phyloP scores from a whole-genome alignment of 495 filamentous ascomycete species.

The Aspergillus cristatus region DNA sequence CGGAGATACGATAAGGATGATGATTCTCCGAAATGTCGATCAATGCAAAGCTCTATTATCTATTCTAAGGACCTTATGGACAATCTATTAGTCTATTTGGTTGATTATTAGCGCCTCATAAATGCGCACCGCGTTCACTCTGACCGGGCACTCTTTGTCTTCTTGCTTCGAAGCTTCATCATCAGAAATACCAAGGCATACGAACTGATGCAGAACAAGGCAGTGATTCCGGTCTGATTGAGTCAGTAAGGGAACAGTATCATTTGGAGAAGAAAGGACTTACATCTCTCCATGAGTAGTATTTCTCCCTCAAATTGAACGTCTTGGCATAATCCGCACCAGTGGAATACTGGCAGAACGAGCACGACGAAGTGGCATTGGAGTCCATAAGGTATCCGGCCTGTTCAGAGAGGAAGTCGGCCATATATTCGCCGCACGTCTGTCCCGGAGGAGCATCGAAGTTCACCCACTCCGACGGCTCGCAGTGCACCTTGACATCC shows the following conservation, averaged over 20 bases:
- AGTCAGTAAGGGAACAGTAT: constrained; percentile 6
- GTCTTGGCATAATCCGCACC: constrained; percentile 33
- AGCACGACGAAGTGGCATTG: constrained; percentile 44
- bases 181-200: constrained; percentile 32
- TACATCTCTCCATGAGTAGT: constrained; percentile 38
- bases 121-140: constrained; percentile 9
- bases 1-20: no score
- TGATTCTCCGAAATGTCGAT: no score
- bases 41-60: no score
- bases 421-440: constrained; percentile 61
- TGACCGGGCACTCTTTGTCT: constrained; percentile 29
- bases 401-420: constrained; percentile 35
- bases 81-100: neutral
- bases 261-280: constrained; percentile 7
- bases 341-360: constrained; percentile 47
- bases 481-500: constrained; percentile 46
- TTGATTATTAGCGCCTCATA: no score
- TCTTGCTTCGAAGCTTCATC: constrained; percentile 38
- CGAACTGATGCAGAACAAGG: constrained; percentile 32
- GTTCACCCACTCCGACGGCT: constrained; percentile 43
- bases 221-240: constrained; percentile 29
- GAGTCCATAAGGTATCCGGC: constrained; percentile 53
- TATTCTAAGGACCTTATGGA: neutral
- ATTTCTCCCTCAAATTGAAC: constrained; percentile 30
- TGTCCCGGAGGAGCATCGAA: constrained; percentile 54